Conservation (phyloP, 495 filamentous ascomycete species). For the Daldinia loculata region DNA sequence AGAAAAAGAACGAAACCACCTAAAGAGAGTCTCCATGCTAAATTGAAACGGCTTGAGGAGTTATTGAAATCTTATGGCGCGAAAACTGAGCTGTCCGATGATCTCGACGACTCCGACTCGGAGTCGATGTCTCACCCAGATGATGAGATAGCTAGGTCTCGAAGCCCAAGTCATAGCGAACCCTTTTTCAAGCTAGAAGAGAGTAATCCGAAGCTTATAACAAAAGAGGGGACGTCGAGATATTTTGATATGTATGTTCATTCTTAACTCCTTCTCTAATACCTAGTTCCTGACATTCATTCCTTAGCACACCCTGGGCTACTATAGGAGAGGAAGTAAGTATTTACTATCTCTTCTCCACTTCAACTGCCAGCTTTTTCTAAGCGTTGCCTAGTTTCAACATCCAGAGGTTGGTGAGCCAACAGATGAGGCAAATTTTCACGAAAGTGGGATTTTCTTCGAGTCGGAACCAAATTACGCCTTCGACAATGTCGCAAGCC, state of each 20-base stretch:
- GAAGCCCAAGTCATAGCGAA: neutral
- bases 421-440: slow-evolving; percentile 5
- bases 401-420: slow-evolving; percentile 23
- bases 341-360: neutral
- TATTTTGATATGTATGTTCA: slow-evolving; percentile 34
- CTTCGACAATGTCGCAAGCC: slow-evolving; percentile 1
- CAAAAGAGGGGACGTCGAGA: slow-evolving; percentile 29
- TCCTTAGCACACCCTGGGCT: slow-evolving; percentile 22
- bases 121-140: slow-evolving; percentile 22
- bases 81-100: slow-evolving; percentile 23
- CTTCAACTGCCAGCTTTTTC: neutral
- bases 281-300: neutral
- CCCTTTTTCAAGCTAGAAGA: slow-evolving; percentile 12
- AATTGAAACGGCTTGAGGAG: slow-evolving; percentile 46
- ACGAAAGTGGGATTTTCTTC: slow-evolving; percentile 20
- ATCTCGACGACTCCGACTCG: slow-evolving; percentile 24
- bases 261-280: neutral
- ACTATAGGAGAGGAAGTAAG: slow-evolving; percentile 24
- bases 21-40: slow-evolving; percentile 46
- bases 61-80: slow-evolving; percentile 34
- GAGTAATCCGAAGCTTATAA: slow-evolving; percentile 26
- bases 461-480: slow-evolving; percentile 55
- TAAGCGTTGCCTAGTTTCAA: slow-evolving; percentile 1
- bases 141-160: slow-evolving; percentile 5
- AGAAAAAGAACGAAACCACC: slow-evolving; percentile 52